These are phyloP conservation scores for Camelina neglecta DNA, from an alignment of 345 rosid species.

Conservation along the genomic window DNA sequence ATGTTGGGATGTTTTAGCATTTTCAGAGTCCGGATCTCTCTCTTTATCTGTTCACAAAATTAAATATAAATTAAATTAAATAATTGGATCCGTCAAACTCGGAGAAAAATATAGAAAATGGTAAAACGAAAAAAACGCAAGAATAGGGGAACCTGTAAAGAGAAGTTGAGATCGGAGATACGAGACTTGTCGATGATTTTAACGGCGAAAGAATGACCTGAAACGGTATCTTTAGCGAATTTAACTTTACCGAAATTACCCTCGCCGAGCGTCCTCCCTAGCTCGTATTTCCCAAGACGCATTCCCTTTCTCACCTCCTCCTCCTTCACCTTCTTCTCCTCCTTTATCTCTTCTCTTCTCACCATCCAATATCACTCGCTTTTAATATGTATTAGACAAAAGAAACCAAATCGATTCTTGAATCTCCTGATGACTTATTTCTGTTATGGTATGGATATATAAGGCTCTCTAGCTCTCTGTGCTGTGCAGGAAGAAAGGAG, in stretches of 20 bases:
- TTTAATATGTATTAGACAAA: neutral
- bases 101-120: neutral
- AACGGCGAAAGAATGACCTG: constrained; percentile 75
- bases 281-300: constrained; percentile 87
- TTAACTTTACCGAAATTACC: constrained; percentile 95
- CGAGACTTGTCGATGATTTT: constrained; percentile 81
- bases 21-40: constrained; percentile 87
- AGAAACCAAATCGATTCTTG: constrained; percentile 18
- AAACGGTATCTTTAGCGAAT: constrained; percentile 62
- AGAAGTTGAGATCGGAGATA: constrained; percentile 72
- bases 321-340: constrained; percentile 26
- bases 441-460: neutral
- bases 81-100: constrained; percentile 4
- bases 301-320: constrained; percentile 53
- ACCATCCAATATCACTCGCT: constrained; percentile 40
- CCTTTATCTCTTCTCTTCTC: constrained; percentile 19
- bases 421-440: constrained; percentile 1
- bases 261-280: constrained; percentile 89
- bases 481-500: constrained; percentile 13
- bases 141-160: constrained; percentile 66
- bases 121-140: neutral
- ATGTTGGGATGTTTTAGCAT: constrained; percentile 90
- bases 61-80: neutral
- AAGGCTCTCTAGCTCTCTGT: constrained; percentile 6
- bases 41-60: constrained; percentile 63